Conservation (phyloP, 768 basidiomycete genomes). For the Rhodotorula paludigena region DNA sequence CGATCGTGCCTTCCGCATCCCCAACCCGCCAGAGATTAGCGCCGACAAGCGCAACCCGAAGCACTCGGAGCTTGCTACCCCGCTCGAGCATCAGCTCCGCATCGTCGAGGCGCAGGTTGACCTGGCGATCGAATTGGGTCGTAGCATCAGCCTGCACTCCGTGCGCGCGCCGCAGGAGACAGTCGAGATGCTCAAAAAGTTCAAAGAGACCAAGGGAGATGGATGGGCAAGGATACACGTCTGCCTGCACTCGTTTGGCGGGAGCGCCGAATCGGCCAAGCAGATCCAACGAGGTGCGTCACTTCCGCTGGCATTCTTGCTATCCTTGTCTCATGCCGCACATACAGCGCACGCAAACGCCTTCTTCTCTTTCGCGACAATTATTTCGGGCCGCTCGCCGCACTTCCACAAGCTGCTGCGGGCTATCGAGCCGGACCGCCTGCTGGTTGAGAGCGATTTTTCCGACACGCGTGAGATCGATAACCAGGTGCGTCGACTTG, state of each 20-base stretch:
- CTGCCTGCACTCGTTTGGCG: constrained; percentile 84
- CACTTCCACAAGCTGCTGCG: constrained; percentile 63
- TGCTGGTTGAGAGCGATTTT: constrained; percentile 83
- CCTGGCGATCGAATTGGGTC: constrained; percentile 69
- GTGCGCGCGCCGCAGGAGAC: constrained; percentile 72
- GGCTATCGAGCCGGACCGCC: constrained; percentile 59
- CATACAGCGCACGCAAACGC: constrained; percentile 65
- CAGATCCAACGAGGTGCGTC: constrained; percentile 63
- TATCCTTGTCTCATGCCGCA: not conserved
- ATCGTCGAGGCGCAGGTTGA: constrained; percentile 79
- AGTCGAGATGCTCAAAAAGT: constrained; percentile 59
- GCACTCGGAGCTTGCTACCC: constrained; percentile 66
- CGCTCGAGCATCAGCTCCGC: constrained; percentile 70
- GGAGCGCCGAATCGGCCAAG: constrained; percentile 69
- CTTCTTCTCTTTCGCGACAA: constrained; percentile 81
- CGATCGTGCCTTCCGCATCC: constrained; percentile 72
- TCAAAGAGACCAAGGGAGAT: constrained; percentile 54
- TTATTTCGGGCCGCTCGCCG: constrained; percentile 69
- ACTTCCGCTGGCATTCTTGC: not conserved
- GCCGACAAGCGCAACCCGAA: constrained; percentile 46
- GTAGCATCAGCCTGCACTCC: constrained; percentile 81
- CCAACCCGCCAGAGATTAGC: constrained; percentile 53
- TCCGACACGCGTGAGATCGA: constrained; percentile 67
- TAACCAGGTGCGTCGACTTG: constrained; percentile 34
- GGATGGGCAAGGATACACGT: constrained; percentile 66